Conservation (phyloP, 192 early-diverging fungal genomes). For the Mortierella hygrophila region DNA sequence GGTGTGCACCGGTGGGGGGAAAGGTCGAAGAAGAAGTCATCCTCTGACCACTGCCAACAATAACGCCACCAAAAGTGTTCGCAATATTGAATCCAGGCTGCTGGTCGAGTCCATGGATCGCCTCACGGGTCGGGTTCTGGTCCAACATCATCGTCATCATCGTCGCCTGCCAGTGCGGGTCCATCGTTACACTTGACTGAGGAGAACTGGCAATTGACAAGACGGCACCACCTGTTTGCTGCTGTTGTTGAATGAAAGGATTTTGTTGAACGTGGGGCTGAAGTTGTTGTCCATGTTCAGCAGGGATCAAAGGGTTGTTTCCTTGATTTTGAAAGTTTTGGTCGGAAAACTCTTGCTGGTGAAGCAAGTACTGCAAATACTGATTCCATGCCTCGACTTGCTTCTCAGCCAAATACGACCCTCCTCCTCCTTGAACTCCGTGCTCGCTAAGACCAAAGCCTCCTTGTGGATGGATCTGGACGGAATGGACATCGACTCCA, state of each 20-base stretch:
- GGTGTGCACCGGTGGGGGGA: neutral
- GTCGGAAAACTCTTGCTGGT: constrained; percentile 17
- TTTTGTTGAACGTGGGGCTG: neutral
- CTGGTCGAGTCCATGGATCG: neutral
- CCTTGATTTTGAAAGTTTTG: neutral
- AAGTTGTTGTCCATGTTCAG: neutral
- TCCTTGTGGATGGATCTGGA: neutral
- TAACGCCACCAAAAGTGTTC: neutral
- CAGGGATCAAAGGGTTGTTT: neutral
- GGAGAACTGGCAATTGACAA: neutral
- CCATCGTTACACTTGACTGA: neutral
- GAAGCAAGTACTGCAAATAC: constrained; percentile 40
- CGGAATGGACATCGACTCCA: neutral
- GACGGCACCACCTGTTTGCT: neutral
- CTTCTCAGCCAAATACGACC: neutral
- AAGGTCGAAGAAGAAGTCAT: neutral
- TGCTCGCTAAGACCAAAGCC: neutral
- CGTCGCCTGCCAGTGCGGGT: constrained; percentile 50
- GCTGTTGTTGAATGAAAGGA: neutral
- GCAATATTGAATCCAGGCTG: neutral
- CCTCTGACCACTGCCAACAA: neutral
- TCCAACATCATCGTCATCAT: constrained; percentile 56
- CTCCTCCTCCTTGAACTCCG: neutral
- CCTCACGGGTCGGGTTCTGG: constrained; percentile 10
- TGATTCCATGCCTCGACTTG: constrained; percentile 35